Conservation (phyloP, 2,329 filamentous ascomycete genomes). For the Ramularia endophylla region DNA sequence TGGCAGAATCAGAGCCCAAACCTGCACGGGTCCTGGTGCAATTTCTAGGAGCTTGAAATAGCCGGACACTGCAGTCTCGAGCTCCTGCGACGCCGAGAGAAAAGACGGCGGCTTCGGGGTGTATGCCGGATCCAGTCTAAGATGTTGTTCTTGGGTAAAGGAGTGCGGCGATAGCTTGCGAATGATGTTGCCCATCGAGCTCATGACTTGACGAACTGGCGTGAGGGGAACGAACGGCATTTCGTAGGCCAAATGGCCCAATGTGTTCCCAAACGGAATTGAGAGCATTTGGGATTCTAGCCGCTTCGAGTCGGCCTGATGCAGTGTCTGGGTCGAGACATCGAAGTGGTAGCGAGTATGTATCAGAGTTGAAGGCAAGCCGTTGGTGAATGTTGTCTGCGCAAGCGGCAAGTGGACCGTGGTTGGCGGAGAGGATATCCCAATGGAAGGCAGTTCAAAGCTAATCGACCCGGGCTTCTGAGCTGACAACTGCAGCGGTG, state of each 20-base stretch:
- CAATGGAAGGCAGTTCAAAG: conserved; percentile 12
- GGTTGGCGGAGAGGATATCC: conserved; percentile 2
- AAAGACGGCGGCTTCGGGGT: background rate
- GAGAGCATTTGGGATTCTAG: conserved; percentile 20
- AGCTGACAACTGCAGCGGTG: conserved; percentile 12
- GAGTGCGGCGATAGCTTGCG: conserved; percentile 37
- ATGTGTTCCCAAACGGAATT: conserved; percentile 8
- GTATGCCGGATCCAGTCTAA: no score
- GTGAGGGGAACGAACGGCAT: conserved; percentile 47
- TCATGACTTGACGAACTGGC: conserved; percentile 57
- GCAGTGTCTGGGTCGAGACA: conserved; percentile 7
- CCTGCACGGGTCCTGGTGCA: conserved; percentile 48
- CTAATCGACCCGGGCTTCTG: conserved; percentile 26
- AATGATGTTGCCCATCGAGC: conserved; percentile 73
- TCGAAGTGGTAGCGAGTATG: conserved; percentile 21
- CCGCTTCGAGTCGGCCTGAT: conserved; percentile 7
- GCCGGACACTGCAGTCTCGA: conserved; percentile 59
- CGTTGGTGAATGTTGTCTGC: conserved; percentile 73
- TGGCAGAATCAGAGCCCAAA: conserved; percentile 69
- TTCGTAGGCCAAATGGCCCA: background rate
- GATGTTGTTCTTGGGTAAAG: background rate
- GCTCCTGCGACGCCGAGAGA: conserved; percentile 57
- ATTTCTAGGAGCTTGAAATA: conserved; percentile 46
- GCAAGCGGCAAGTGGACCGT: conserved; percentile 56
- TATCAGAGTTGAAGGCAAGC: conserved; percentile 52